Conservation (phyloP, 495 filamentous ascomycete genomes). For the Talaromyces adpressus region DNA sequence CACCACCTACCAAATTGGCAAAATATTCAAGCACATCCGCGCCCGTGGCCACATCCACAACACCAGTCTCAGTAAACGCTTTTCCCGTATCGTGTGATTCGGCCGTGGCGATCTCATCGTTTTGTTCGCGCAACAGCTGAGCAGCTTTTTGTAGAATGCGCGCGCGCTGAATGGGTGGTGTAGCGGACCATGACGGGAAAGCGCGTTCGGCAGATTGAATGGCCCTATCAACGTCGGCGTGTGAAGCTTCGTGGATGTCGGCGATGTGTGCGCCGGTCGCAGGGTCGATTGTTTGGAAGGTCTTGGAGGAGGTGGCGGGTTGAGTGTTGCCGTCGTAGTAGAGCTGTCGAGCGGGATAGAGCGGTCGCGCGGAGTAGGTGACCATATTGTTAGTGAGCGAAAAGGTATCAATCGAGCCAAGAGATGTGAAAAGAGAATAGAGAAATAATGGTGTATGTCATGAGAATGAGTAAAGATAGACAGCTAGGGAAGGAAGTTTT, state of each 20-base stretch:
- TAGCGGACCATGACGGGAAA: slow-evolving; percentile 61
- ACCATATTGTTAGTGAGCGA: background rate
- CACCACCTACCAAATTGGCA: slow-evolving; percentile 62
- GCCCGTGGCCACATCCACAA: slow-evolving; percentile 67
- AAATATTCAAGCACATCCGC: slow-evolving; percentile 75
- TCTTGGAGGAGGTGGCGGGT: slow-evolving; percentile 47
- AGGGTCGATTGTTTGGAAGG: slow-evolving; percentile 63
- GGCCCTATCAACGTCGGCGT: slow-evolving; percentile 58
- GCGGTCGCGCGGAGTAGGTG: slow-evolving; percentile 42
- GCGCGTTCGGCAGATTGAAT: slow-evolving; percentile 53
- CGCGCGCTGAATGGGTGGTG: slow-evolving; percentile 54
- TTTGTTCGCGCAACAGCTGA: slow-evolving; percentile 54
- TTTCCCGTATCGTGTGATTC: slow-evolving; percentile 73
- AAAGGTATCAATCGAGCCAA: background rate
- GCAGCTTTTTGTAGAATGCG: slow-evolving; percentile 68
- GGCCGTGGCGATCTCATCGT: slow-evolving; percentile 60
- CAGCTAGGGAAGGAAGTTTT: background rate
- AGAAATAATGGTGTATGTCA: background rate
- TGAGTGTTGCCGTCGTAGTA: slow-evolving; percentile 63
- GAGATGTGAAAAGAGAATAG: slow-evolving; percentile 23
- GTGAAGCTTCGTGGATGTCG: slow-evolving; percentile 55
- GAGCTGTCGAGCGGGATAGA: slow-evolving; percentile 53
- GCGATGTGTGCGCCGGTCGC: slow-evolving; percentile 57
- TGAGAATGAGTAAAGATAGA: background rate
- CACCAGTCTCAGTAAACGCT: slow-evolving; percentile 65